phyloP scores from a whole-genome alignment of 371 early-diverging fungal genomes.

The Mucor mucedo region DNA sequence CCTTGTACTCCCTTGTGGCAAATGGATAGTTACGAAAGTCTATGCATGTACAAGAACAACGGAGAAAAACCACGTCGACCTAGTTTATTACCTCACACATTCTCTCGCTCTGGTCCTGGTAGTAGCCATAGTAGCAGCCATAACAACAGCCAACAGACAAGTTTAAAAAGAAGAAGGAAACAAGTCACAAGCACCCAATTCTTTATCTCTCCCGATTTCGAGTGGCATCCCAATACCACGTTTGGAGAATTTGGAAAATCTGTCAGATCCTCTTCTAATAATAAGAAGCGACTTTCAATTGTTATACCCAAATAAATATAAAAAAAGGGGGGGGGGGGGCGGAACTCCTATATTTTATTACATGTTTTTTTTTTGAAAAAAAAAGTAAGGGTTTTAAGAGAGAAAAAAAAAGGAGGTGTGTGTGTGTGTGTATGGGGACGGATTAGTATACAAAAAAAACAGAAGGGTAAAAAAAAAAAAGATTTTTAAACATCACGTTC shows the following conservation, averaged over 20 bases:
- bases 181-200: constrained; percentile 24
- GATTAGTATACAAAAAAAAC: no score
- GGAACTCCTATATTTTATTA: no score
- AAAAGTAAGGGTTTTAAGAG: no score
- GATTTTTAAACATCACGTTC: constrained; percentile 54
- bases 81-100: constrained; percentile 11
- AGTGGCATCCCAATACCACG: not conserved
- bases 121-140: constrained; percentile 5
- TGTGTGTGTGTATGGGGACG: no score
- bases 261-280: not conserved
- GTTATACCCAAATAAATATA: not conserved
- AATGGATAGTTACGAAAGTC: constrained; percentile 4
- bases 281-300: not conserved
- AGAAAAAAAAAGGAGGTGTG: no score
- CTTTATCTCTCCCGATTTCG: constrained; percentile 10
- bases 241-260: not conserved
- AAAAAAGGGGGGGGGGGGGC: no score
- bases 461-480: not conserved
- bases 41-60: no score
- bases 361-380: no score
- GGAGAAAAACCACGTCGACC: not conserved
- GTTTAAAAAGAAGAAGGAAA: constrained; percentile 9
- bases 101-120: constrained; percentile 8
- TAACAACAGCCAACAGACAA: no score
- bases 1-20: constrained; percentile 18